Evolutionary conservation across 768 basidiomycete genomes (phyloP), one percentile per base, ranked within the genome.

Genomic region (Hypholoma sublateritium): DNA sequence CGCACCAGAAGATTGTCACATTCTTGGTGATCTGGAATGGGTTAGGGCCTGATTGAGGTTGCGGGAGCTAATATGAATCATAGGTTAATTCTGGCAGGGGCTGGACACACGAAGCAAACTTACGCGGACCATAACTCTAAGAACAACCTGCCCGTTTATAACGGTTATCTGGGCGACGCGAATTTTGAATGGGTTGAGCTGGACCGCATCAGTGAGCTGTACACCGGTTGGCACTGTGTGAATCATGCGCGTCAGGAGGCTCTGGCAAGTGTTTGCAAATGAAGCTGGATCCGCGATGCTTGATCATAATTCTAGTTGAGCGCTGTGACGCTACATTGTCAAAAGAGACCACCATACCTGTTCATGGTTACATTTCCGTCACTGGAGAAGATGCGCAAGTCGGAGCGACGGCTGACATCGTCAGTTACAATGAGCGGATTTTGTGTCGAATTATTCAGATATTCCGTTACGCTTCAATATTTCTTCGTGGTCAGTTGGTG

Each of bases 321-420:
- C 2, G 5, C 5, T 32, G 6, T 32, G 28, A 5, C 5, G 28
- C 28, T 32, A 6, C 4, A 28, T 17, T 36, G 14, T 45, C 34
- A 43, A 8, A 17, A 9, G 24, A 47, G 37, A 32, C 24, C 11
- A 16, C n/a, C 59, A 7, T 53, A 75, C 78, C 69, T 70, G 34
- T 64, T 62, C 73, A 80, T 76, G 7, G 78, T 80, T 13, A 48
- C 66, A 58, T 78, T 78, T 9, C 62, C 64, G 58, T 80, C 78
- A 17, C 64, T 64, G 16, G 65, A 66, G 50, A 78, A 79, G 9
- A 79, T 65, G 12, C 72, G 71, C 14, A 70, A 42, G 60, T 80
- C 78, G 9, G 78, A 78, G 1, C 64, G 63, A 62, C 73, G 62
- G 0, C 73, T 76, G 25, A 65, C 59, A 50, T 78, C 77, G 1